A percentile compares a stretch with the other conserved stretches of the same genome.
phyloP scores from a whole-genome alignment of 495 filamentous ascomycete species.

The Melanomma pulvis-pyrius region DNA sequence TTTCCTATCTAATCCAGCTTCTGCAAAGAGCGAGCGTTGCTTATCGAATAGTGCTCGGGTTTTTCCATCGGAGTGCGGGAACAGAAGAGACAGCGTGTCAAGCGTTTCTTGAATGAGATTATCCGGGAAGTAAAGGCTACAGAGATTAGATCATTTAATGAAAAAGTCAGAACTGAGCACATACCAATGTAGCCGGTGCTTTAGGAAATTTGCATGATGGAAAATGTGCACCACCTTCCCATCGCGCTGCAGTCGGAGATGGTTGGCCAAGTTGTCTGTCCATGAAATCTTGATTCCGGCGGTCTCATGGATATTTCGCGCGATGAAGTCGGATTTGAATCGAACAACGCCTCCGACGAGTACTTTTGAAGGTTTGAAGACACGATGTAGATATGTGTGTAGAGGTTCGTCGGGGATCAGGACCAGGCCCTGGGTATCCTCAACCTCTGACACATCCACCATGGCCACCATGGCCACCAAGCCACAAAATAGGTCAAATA shows the following conservation, averaged over 20 bases:
- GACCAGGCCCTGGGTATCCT: too few relatives aligned
- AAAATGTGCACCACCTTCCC: slow-evolving; percentile 47
- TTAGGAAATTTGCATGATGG: slow-evolving; percentile 50
- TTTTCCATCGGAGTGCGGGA: slow-evolving; percentile 43
- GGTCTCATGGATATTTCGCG: slow-evolving; percentile 41
- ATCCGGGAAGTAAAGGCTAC: slow-evolving; percentile 39
- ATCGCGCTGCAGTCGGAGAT: slow-evolving; percentile 49
- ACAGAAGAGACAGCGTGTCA: slow-evolving; percentile 50
- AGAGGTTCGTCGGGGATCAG: too few relatives aligned
- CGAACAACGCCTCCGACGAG: too few relatives aligned
- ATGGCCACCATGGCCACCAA: too few relatives aligned
- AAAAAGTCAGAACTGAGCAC: neutral
- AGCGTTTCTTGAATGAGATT: slow-evolving; percentile 52
- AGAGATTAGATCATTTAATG: neutral
- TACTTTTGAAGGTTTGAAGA: too few relatives aligned
- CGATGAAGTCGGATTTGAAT: too few relatives aligned
- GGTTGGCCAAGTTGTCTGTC: slow-evolving; percentile 53
- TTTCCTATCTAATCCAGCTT: slow-evolving; percentile 38
- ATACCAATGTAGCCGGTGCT: slow-evolving; percentile 33
- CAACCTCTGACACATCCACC: too few relatives aligned
- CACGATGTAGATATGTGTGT: too few relatives aligned
- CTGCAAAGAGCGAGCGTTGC: neutral
- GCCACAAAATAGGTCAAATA: too few relatives aligned
- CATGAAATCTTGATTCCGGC: slow-evolving; percentile 48
- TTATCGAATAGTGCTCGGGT: slow-evolving; percentile 15